A percentile compares a stretch with the other conserved stretches of the same genome.
phyloP scores from a whole-genome alignment of 2,329 filamentous ascomycete genomes.

The Didymella exigua region DNA sequence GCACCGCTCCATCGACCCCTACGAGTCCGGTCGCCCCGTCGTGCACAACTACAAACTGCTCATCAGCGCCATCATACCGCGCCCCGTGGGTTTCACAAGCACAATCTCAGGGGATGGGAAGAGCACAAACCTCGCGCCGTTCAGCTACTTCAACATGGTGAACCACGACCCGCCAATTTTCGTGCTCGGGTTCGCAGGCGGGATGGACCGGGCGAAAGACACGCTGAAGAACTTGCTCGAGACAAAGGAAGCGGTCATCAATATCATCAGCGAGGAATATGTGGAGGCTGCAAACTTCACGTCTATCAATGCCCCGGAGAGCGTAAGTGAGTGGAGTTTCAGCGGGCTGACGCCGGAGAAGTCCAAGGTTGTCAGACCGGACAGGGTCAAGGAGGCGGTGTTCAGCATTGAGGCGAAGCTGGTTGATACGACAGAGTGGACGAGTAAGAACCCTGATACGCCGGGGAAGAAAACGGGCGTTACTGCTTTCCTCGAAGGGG shows the following conservation, averaged over 20 bases:
- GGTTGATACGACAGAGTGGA: constrained; percentile 75
- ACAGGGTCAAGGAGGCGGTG: constrained; percentile 80
- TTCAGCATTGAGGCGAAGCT: constrained; percentile 83
- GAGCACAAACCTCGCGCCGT: constrained; percentile 80
- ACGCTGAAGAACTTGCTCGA: constrained; percentile 75
- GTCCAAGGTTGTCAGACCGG: constrained; percentile 68
- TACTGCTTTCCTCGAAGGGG: constrained; percentile 79
- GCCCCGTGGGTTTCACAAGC: constrained; percentile 73
- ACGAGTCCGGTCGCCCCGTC: constrained; percentile 69
- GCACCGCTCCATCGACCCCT: constrained; percentile 82
- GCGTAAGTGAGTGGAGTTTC: constrained; percentile 78
- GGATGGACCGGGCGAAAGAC: constrained; percentile 72
- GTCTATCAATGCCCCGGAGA: constrained; percentile 77
- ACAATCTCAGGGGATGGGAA: constrained; percentile 66
- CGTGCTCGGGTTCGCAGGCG: constrained; percentile 65
- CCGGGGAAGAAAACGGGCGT: constrained; percentile 78
- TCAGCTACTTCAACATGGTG: constrained; percentile 83
- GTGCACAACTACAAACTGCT: constrained; percentile 89
- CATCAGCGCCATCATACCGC: constrained; percentile 80
- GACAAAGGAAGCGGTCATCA: constrained; percentile 75
- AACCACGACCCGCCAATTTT: constrained; percentile 88
- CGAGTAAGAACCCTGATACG: constrained; percentile 63
- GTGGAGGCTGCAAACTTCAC: constrained; percentile 87
- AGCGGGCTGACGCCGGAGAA: constrained; percentile 74
- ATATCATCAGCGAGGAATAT: constrained; percentile 84